Percentiles rank a stretch among this genome's conserved stretches.
phyloP scores from a whole-genome alignment of 208 protist genomes.

The Phytomonas serpens region DNA sequence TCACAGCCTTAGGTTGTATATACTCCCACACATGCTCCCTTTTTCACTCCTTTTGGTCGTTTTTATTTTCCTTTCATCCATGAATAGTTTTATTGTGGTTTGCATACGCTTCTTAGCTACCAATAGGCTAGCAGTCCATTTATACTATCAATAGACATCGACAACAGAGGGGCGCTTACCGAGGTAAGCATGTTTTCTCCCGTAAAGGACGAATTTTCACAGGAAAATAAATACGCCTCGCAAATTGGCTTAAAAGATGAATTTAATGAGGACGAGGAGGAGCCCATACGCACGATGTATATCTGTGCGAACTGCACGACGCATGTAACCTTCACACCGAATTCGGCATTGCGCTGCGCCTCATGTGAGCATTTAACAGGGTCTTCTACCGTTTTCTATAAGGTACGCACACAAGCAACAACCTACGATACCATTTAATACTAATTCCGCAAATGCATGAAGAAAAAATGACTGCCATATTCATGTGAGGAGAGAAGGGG shows the following conservation, averaged over 20 bases:
- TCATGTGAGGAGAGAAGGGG: not conserved
- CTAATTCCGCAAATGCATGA: not conserved
- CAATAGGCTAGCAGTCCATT: not conserved
- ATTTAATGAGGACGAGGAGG: conserved; percentile 9
- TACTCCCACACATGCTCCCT: not conserved
- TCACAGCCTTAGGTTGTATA: conserved; percentile 5
- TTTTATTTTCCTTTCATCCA: not conserved
- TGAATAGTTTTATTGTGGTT: not conserved
- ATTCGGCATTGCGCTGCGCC: conserved; percentile 59
- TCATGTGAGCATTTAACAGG: conserved; percentile 72
- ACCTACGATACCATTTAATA: conserved; percentile 83
- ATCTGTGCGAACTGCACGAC: conserved; percentile 78
- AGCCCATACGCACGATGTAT: conserved; percentile 51
- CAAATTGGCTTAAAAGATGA: not conserved
- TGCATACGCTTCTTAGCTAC: not conserved
- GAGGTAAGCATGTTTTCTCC: not conserved
- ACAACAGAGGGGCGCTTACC: not conserved
- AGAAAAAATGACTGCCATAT: not conserved
- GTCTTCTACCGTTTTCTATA: conserved; percentile 86
- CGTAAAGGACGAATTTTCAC: conserved; percentile 23
- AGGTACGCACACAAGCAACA: conserved; percentile 72
- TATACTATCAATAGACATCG: not conserved
- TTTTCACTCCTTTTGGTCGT: not conserved
- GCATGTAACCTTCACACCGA: conserved; percentile 39
- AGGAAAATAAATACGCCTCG: conserved; percentile 10